Percentiles rank a stretch among this genome's conserved stretches.
Evolutionary conservation across 2,329 filamentous ascomycete species (phyloP).

Genomic region (Sodiomyces alkalinus): DNA sequence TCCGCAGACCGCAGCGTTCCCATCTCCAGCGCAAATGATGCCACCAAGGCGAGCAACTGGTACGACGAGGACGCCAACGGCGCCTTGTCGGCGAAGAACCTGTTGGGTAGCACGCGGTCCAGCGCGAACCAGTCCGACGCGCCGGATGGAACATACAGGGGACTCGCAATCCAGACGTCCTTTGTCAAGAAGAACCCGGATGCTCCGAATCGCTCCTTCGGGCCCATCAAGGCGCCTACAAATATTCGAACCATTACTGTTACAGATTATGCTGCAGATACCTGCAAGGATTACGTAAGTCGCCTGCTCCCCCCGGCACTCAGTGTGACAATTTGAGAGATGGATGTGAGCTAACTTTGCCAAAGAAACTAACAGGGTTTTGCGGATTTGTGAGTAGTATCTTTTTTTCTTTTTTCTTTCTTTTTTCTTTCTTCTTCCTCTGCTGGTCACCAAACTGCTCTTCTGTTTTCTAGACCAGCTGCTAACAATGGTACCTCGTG

Average conservation of each 20-base stretch:
- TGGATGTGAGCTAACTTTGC: not conserved
- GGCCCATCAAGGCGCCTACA: slow-evolving; percentile 74
- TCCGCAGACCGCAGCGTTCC: slow-evolving; percentile 45
- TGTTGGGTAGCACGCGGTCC: slow-evolving; percentile 40
- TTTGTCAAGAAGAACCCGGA: slow-evolving; percentile 75
- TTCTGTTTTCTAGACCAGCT: too few relatives aligned
- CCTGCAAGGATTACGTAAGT: slow-evolving; percentile 71
- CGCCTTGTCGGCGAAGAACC: slow-evolving; percentile 30
- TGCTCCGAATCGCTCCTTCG: slow-evolving; percentile 53
- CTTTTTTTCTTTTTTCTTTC: too few relatives aligned
- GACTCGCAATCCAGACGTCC: slow-evolving; percentile 52
- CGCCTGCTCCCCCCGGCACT: too few relatives aligned
- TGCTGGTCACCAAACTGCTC: too few relatives aligned
- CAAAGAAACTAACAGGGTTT: slow-evolving; percentile 36
- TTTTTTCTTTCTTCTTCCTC: too few relatives aligned
- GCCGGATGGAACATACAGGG: slow-evolving; percentile 60
- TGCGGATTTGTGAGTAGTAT: slow-evolving; percentile 36
- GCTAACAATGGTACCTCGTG: too few relatives aligned
- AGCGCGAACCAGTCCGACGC: slow-evolving; percentile 14
- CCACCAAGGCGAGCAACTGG: slow-evolving; percentile 82
- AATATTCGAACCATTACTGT: slow-evolving; percentile 86
- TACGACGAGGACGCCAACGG: slow-evolving; percentile 57
- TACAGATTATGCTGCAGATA: slow-evolving; percentile 81
- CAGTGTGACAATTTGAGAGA: not conserved
- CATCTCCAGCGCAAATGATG: slow-evolving; percentile 62